A percentile compares a stretch with the other conserved stretches of the same genome.
These are phyloP conservation scores for Hymenoscyphus repandus DNA, from an alignment of 2,329 filamentous ascomycete genomes.

Conservation along the genomic window DNA sequence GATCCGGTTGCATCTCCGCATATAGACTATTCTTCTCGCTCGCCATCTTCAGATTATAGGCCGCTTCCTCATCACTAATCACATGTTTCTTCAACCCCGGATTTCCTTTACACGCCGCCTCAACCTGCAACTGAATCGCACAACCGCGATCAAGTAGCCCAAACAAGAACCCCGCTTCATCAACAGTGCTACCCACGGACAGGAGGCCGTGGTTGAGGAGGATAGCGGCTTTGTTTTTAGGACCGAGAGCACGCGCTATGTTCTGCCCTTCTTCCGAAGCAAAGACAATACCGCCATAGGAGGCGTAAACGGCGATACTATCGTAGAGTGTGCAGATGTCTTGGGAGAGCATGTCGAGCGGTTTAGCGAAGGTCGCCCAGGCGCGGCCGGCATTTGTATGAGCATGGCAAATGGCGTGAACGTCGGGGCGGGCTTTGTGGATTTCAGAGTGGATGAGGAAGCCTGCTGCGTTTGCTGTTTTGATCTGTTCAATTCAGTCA, in stretches of 20 bases:
- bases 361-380: constrained; percentile 59
- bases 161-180: constrained; percentile 69
- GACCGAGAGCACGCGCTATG: constrained; percentile 58
- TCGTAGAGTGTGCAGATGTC: constrained; percentile 62
- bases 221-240: constrained; percentile 52
- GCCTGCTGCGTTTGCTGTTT: constrained; percentile 61
- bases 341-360: constrained; percentile 66
- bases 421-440: constrained; percentile 59
- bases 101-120: constrained; percentile 55
- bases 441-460: constrained; percentile 67
- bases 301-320: constrained; percentile 58
- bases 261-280: constrained; percentile 57
- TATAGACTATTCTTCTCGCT: constrained; percentile 42
- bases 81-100: constrained; percentile 44
- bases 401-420: constrained; percentile 63
- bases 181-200: constrained; percentile 65
- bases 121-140: constrained; percentile 60
- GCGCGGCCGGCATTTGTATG: constrained; percentile 63
- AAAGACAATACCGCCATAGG: constrained; percentile 60
- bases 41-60: constrained; percentile 46
- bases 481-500: constrained; percentile 27
- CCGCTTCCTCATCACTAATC: constrained; percentile 50
- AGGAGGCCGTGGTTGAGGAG: constrained; percentile 68
- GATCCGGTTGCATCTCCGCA: constrained; percentile 41
- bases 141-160: constrained; percentile 64